phyloP scores from a whole-genome alignment of 768 basidiomycete genomes.

The Macrocybe gigantea region DNA sequence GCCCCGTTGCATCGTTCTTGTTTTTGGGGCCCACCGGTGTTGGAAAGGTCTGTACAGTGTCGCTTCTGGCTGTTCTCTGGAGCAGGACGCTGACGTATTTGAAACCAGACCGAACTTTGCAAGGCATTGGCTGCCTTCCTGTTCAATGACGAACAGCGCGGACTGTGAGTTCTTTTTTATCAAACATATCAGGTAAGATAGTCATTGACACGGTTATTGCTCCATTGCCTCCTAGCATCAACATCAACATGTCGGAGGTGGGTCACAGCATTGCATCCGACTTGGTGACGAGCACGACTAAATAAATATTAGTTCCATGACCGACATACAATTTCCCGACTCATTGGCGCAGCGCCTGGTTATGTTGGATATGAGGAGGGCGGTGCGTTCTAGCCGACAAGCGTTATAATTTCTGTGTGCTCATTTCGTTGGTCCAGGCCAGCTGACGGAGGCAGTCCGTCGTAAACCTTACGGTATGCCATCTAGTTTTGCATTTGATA shows the following conservation, averaged over 20 bases:
- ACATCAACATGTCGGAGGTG: constrained; percentile 91
- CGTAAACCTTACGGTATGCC: constrained; percentile 80
- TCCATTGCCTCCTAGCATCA: constrained; percentile 45
- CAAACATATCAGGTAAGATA: not conserved
- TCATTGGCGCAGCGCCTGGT: constrained; percentile 91
- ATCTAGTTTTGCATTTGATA: not conserved
- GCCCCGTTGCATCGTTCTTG: constrained; percentile 90
- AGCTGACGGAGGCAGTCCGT: constrained; percentile 89
- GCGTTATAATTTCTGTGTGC: not conserved
- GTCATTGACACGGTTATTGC: not conserved
- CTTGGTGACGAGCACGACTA: not conserved
- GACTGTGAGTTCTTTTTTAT: constrained; percentile 49
- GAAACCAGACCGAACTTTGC: constrained; percentile 74
- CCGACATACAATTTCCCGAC: constrained; percentile 82
- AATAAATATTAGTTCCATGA: constrained; percentile 63
- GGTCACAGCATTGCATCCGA: constrained; percentile 8
- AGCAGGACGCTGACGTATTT: not conserved
- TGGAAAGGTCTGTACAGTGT: constrained; percentile 52
- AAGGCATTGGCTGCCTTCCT: constrained; percentile 87
- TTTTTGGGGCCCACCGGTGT: constrained; percentile 89
- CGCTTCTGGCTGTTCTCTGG: not conserved
- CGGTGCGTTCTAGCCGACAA: constrained; percentile 21
- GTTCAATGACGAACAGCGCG: constrained; percentile 84
- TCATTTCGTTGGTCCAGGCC: constrained; percentile 28
- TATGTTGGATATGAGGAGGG: constrained; percentile 92